Base-by-base conservation (phyloP, 345 rosid genomes). In the Punica granatum region DNA sequence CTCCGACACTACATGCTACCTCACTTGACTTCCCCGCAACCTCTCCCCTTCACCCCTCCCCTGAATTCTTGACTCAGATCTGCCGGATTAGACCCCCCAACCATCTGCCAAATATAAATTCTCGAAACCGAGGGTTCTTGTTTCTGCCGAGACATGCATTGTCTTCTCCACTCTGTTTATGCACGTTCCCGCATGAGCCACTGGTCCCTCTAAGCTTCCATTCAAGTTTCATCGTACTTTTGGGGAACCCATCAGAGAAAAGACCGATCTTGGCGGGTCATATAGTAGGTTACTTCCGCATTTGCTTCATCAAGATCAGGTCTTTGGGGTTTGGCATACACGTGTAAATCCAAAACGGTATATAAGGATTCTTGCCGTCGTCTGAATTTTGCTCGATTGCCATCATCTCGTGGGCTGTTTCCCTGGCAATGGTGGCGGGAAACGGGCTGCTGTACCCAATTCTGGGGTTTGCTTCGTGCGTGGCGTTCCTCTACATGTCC, bases 391-490 rank as follows among this genome's bases (percentile, higher is more conserved):
- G 48, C 23, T 48, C 43, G 67, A 31, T 64, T 70, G 18, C 26
- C 60, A 15, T 63, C 44, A 64, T 53, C 60, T 59, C 54, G 68
- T n/a, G 35, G 60, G 37, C 39, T 64, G 53, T 66, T 62, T 73
- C 43, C 25, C 43, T 49, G 46, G 46, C 72, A 78, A 79, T 81
- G 86, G 77, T 80, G 64, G 79, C 82, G 3, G 90, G 83, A 60
- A 89, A 85, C 69, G 89, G 95, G 67, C 54, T 86, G 64, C 30
- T 81, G 35, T 72, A 69, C 73, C 96, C 99, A 46, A 82, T 91
- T 79, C 74, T 93, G 34, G 96, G 96, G 21, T 82, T 93, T 73
- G 88, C 91, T 1, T 81, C 94, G 19, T 93, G 97, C 66, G 80
- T 86, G 68, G 84, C 82, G 26, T 86, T 93, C 73, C 72, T 91